Base-by-base conservation (phyloP, 2,329 filamentous ascomycete species). In the Teratosphaeriaceae sp. region DNA sequence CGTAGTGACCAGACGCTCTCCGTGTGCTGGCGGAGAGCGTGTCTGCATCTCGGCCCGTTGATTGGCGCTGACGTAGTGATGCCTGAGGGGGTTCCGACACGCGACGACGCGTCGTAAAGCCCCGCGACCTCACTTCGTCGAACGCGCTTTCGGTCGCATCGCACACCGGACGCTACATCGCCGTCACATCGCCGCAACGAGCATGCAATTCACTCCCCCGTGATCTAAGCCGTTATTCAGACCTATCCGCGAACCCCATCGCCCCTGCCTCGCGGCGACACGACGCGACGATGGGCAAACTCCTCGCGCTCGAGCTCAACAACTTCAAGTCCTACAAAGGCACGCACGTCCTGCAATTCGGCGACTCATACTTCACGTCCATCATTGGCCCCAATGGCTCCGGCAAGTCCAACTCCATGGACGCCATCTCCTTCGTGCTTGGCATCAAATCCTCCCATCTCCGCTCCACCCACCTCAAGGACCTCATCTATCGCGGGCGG, bases 291-390 rank as follows among this genome's bases (percentile, higher is more conserved):
- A 97, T 98, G 92, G 90, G 90, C 54, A 97, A 97, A 70, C 83
- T 98, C 60, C 86, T 95, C 60, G 84, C 88, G 49, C 80, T 98
- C 40, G 90, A 97, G 74, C 76, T 98, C 49, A 94, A 85, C 72
- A 96, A 98, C 73, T 98, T 98, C 81, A 98, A 98, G 72, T 97
- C 92, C 57, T 98, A 98, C 74, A 95, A 95, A 67, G 92, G 89
- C 45, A 89, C 96, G 59, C 92, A 98, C 71, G 83, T 80, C 47
- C 80, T 98, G 34, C 79, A 96, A 41, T 96, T 98, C 59, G 90
- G 90, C 60, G 90, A 98, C 71, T 94, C 89, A 2, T 97, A 96
- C 69, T 98, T 98, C 67, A 98, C 92, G 38, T 98, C 92, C 31
- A 96, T 98, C 61, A 97, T 98, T 61, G 92, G 94, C 5, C 92